These are phyloP conservation scores for Haplosporangium gracile DNA, from an alignment of 192 early-diverging fungal species.

Conservation along the genomic window DNA sequence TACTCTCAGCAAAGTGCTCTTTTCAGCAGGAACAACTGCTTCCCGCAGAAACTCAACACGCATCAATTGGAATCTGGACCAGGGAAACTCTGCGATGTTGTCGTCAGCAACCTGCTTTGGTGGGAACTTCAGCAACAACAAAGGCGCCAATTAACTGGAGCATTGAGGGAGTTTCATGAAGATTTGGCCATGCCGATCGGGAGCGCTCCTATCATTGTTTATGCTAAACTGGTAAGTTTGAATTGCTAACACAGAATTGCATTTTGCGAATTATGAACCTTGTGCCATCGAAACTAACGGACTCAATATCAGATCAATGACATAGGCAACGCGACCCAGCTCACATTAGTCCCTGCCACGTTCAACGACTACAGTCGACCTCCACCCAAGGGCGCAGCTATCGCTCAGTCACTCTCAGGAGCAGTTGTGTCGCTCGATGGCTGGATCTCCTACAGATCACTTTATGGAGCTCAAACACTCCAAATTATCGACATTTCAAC, in stretches of 20 bases:
- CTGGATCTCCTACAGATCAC: constrained; percentile 35
- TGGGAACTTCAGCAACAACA: constrained; percentile 25
- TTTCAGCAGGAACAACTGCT: constrained; percentile 29
- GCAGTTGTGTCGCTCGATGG: constrained; percentile 22
- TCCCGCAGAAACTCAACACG: constrained; percentile 24
- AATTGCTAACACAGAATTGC: too few species aligned
- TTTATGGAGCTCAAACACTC: constrained; percentile 30
- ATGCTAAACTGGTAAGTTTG: constrained; percentile 12
- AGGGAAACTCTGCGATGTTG: constrained; percentile 10
- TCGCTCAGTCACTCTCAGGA: constrained; percentile 39
- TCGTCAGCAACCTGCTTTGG: constrained; percentile 42
- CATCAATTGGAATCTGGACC: not conserved
- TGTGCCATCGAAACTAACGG: not conserved
- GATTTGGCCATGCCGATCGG: constrained; percentile 1
- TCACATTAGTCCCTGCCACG: not conserved
- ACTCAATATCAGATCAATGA: constrained; percentile 11
- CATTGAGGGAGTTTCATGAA: not conserved
- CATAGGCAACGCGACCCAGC: constrained; percentile 22
- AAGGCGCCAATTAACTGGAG: not conserved
- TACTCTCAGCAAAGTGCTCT: constrained; percentile 43
- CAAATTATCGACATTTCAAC: constrained; percentile 20
- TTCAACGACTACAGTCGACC: not conserved
- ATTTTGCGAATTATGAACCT: not conserved
- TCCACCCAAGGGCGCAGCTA: constrained; percentile 5
- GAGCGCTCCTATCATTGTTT: not conserved